Base-by-base conservation (phyloP, 305 asterid genomes). In the Fraxinus paxiana region DNA sequence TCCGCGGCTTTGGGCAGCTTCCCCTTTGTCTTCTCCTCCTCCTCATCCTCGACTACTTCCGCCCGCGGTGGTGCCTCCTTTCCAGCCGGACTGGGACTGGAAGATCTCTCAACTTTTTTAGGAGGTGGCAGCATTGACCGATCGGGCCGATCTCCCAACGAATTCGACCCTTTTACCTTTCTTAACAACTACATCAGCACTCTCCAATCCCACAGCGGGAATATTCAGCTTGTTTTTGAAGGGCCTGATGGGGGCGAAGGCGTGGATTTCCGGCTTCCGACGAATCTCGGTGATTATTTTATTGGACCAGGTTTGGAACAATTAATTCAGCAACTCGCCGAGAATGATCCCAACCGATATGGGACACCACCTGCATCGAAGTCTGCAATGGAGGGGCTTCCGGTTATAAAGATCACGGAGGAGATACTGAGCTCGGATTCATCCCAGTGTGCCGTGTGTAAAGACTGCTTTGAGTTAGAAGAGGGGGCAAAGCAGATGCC, bases 1-100 rank as follows among this genome's bases (percentile, higher is more conserved):
- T 10, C 89, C 10, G 26, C 80, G 6, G 22, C 86, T 20, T 73
- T 81, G 5, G 76, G 82, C 35, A 84, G 83, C 10, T 70, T 88
- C 38, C 82, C 88, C 30, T 12, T 79, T 26, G n/a, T 81, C 80
- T 38, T 74, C 48, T 51, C 84, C 46, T 51, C 84, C 46, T 65
- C 85, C 34, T 28, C 84, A 38, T 34, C 86, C 63, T 28, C 72
- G 54, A 13, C 38, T 13, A 5, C 71, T 3, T 12, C 77, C 22
- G 38, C 84, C 24, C 79, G 33, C 20, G 78, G 76, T 31, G 80
- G 83, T 8, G 17, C 73, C 18, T 65, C 88, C 71, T n/a, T 82
- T 37, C 83, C 88, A 56, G 31, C 82, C 69, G 85, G 79, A 1
- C 79, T 83, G 22, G 89, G 92, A 46, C 77, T 85, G 0, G 85